These are phyloP conservation scores for Rhododendron ovatum DNA, from an alignment of 148 eudicot species.

Conservation along the genomic window DNA sequence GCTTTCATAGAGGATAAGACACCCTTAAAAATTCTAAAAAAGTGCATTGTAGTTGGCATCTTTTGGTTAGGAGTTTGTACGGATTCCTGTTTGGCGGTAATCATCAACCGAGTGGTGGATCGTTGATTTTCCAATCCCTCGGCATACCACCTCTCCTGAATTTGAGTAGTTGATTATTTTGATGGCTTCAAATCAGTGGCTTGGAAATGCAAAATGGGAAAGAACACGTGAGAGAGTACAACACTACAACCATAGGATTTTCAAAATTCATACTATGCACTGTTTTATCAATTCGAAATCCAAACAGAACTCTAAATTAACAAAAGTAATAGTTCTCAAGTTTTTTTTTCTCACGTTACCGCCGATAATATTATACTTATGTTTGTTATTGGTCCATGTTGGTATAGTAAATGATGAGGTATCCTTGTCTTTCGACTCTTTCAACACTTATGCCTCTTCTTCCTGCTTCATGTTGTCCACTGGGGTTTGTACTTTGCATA, in stretches of 20 bases:
- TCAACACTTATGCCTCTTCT: constrained; percentile 1
- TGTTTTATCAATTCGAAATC: not conserved
- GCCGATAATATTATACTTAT: not conserved
- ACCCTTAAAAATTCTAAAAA: not conserved
- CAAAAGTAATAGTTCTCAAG: not conserved
- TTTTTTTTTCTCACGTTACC: not conserved
- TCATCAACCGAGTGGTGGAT: not conserved
- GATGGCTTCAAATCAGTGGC: not conserved
- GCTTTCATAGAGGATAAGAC: not conserved
- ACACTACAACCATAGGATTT: not conserved
- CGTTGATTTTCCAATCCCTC: not conserved
- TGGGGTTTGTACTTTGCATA: not conserved
- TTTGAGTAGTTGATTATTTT: not conserved
- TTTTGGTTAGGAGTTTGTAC: not conserved
- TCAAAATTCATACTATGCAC: not conserved
- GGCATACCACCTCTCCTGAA: not conserved
- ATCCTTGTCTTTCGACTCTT: not conserved
- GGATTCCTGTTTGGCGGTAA: not conserved
- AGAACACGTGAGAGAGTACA: not conserved
- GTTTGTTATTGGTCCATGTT: not conserved
- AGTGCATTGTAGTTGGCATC: not conserved
- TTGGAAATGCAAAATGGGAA: not conserved
- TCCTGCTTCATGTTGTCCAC: not conserved
- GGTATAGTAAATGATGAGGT: not conserved
- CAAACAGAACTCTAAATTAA: not conserved